Evolutionary conservation across 345 rosid genomes (phyloP), one percentile per base, ranked within the genome.

Genomic region (Corchorus capsularis): DNA sequence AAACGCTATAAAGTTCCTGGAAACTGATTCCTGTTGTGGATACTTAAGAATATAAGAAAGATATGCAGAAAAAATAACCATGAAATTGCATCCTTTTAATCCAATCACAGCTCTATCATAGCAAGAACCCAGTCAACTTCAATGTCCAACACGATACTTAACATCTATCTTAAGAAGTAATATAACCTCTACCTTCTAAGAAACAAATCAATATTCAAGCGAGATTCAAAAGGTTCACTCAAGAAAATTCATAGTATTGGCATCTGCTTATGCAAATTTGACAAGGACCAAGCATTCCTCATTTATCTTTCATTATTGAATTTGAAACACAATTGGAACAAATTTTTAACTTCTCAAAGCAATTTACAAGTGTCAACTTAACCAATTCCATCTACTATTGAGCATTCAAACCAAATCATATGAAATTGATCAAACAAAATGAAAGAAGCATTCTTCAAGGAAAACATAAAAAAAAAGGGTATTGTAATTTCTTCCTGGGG

Each of bases 271-370:
- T 67, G 15, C 72, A 69, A 49, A 69, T 49, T 27, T 27, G 8
- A 32, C 20, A 14, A 50, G 57, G 22, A 27, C 7, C 72, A 49
- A 27, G 34, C 57, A 68, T 68, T 47, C 13, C n/a, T 68, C 57
- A 49, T 47, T 19, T 32, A 49, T 68, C 72, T 47, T 47, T 47
- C 55, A 49, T 68, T 56, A 68, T 68, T 68, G 10, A 20, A 67
- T 5, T 46, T 11, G 39, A 67, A 22, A 47, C 19, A 32, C 43
- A 57, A 69, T 32, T 8, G 43, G 50, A 32, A 50, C 22, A 32
- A 15, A 20, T 27, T 69, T 32, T 35, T 7, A 68, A 55, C 19
- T 47, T 66, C 70, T 45, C 5, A 19, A 45, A 45, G 45, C 35
- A 19, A 45, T 2, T 20, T 20, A 32, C 53, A 66, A 43, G 16